Evolutionary conservation across 2,329 filamentous ascomycete species (phyloP).

Genomic region (Seiridium cupressi): DNA sequence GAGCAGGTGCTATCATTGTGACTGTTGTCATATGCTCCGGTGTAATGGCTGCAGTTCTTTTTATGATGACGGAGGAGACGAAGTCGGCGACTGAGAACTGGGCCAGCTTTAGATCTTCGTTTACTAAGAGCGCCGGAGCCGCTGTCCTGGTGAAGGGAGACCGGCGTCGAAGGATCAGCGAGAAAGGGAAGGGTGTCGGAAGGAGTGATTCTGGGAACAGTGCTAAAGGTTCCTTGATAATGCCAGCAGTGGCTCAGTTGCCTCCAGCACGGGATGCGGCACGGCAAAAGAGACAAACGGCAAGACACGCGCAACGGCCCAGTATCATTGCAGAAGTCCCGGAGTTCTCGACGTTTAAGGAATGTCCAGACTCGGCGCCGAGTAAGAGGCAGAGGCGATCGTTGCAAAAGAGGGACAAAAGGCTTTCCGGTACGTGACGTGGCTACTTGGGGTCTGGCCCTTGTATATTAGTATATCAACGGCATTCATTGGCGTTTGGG

Average conservation of each 20-base stretch:
- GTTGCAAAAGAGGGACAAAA: background rate
- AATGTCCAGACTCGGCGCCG: background rate
- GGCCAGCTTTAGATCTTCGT: slow-evolving; percentile 15
- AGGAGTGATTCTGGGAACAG: background rate
- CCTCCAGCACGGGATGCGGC: background rate
- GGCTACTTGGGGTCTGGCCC: background rate
- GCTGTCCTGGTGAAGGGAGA: slow-evolving; percentile 1
- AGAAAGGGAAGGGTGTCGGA: slow-evolving; percentile 7
- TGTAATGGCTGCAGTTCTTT: slow-evolving; percentile 51
- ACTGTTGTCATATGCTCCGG: slow-evolving; percentile 57
- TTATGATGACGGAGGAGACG: slow-evolving; percentile 49
- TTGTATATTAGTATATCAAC: too few species aligned
- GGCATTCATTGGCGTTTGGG: too few species aligned
- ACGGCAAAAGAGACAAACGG: background rate
- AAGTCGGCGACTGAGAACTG: slow-evolving; percentile 22
- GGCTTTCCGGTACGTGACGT: background rate
- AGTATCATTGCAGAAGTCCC: background rate
- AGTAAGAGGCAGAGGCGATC: background rate
- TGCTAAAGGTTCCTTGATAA: background rate
- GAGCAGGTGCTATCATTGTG: slow-evolving; percentile 64
- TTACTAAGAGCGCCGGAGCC: background rate
- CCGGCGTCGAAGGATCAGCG: background rate
- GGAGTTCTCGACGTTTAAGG: background rate
- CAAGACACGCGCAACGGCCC: background rate
- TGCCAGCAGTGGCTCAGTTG: background rate